These are phyloP conservation scores for Colletotrichum euphorbiae DNA, from an alignment of 2,329 filamentous ascomycete species.

Conservation along the genomic window DNA sequence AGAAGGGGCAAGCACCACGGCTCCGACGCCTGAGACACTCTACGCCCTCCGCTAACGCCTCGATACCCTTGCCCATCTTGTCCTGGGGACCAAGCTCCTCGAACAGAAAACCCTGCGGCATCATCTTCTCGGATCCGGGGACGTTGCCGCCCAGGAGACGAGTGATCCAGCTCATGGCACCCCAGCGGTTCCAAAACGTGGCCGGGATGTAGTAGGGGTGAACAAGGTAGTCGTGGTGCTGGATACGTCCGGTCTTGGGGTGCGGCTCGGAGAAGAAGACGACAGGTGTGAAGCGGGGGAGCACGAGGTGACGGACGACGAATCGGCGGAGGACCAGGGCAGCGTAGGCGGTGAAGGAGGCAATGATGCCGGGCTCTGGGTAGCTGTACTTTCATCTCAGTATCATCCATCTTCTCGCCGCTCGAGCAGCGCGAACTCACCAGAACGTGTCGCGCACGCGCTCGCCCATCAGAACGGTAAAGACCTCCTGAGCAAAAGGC, in stretches of 20 bases:
- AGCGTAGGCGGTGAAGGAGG: slow-evolving; percentile 50
- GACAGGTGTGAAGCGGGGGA: slow-evolving; percentile 65
- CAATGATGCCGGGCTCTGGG: slow-evolving; percentile 55
- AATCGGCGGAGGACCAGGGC: slow-evolving; percentile 66
- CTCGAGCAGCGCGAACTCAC: slow-evolving; percentile 55
- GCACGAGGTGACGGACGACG: slow-evolving; percentile 66
- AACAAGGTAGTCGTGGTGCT: slow-evolving; percentile 64
- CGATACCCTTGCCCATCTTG: slow-evolving; percentile 63
- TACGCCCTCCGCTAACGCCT: slow-evolving; percentile 54
- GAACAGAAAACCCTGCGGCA: slow-evolving; percentile 64
- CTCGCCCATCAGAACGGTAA: slow-evolving; percentile 72
- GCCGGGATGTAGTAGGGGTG: slow-evolving; percentile 74
- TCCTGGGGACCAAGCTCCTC: slow-evolving; percentile 72
- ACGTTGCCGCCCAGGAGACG: slow-evolving; percentile 57
- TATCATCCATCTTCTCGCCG: neutral
- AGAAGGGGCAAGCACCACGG: slow-evolving; percentile 36
- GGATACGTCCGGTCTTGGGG: slow-evolving; percentile 63
- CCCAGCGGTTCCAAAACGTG: slow-evolving; percentile 72
- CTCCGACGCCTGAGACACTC: slow-evolving; percentile 26
- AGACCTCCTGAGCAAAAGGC: slow-evolving; percentile 60
- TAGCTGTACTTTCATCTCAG: slow-evolving; percentile 50
- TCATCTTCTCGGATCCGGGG: slow-evolving; percentile 57
- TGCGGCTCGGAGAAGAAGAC: slow-evolving; percentile 61
- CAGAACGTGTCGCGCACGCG: slow-evolving; percentile 73
- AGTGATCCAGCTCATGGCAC: slow-evolving; percentile 63